phyloP scores from a whole-genome alignment of 805 yeast genomes.

The Kazachstania africana region DNA sequence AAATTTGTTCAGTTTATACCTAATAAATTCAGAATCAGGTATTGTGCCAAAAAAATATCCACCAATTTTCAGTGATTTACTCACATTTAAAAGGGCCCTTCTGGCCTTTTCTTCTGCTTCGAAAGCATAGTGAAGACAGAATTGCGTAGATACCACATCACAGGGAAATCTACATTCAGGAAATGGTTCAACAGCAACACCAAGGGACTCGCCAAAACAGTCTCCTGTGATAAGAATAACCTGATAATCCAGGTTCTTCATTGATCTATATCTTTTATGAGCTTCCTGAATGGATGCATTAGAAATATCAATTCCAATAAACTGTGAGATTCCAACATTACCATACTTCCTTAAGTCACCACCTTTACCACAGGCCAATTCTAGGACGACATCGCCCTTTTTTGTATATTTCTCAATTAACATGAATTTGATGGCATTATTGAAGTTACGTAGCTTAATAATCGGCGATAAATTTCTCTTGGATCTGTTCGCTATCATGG shows the following conservation, averaged over 20 bases:
- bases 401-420: constrained; percentile 59
- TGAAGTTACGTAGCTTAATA: constrained; percentile 75
- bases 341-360: constrained; percentile 92
- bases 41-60: constrained; percentile 90
- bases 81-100: constrained; percentile 58
- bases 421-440: constrained; percentile 83
- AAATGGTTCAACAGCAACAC: constrained; percentile 55
- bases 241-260: constrained; percentile 52
- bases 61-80: constrained; percentile 64
- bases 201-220: constrained; percentile 64
- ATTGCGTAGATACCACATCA: constrained; percentile 82
- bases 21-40: constrained; percentile 80
- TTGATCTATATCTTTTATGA: constrained; percentile 50
- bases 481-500: constrained; percentile 50
- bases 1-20: constrained; percentile 45
- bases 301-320: constrained; percentile 85
- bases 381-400: constrained; percentile 51
- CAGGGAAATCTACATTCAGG: constrained; percentile 65
- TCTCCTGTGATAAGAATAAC: constrained; percentile 88
- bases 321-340: constrained; percentile 57
- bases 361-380: constrained; percentile 95
- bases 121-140: constrained; percentile 91
- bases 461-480: constrained; percentile 71
- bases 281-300: constrained; percentile 84
- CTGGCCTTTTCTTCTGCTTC: constrained; percentile 73